Conservation (phyloP, 2,329 filamentous ascomycete species). For the Zasmidium citrigriseum region DNA sequence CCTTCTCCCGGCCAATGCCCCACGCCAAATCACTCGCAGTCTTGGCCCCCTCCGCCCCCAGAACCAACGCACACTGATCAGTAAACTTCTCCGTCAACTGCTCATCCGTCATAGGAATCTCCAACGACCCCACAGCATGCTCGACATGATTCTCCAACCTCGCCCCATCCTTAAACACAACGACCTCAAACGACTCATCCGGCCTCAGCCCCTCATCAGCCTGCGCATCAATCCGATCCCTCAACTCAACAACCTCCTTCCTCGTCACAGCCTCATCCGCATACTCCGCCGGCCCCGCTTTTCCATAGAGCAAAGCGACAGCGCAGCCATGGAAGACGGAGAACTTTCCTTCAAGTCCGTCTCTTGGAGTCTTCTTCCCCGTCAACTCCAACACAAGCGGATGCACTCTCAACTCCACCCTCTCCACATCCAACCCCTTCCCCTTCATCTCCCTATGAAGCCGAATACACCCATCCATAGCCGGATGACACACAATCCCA, state of each 20-base stretch:
- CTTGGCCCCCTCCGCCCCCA: conserved; percentile 38
- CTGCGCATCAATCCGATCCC: conserved; percentile 49
- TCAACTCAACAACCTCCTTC: conserved; percentile 41
- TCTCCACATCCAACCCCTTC: conserved; percentile 40
- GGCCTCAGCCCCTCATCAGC: conserved; percentile 43
- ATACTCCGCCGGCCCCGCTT: conserved; percentile 55
- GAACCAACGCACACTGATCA: conserved; percentile 46
- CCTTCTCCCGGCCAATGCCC: conserved; percentile 19
- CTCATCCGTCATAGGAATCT: conserved; percentile 49
- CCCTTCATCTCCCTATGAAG: conserved; percentile 42
- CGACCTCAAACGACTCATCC: conserved; percentile 45
- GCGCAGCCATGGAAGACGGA: conserved; percentile 58
- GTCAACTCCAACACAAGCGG: conserved; percentile 56
- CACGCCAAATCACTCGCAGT: conserved; percentile 27
- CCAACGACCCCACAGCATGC: conserved; percentile 54
- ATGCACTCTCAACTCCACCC: conserved; percentile 50
- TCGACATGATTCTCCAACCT: conserved; percentile 48
- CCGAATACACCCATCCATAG: conserved; percentile 55
- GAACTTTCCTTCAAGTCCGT: conserved; percentile 57
- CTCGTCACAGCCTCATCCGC: conserved; percentile 50
- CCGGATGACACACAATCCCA: conserved; percentile 59
- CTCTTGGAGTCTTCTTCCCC: conserved; percentile 51
- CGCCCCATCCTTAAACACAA: conserved; percentile 41
- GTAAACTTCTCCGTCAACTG: conserved; percentile 53
- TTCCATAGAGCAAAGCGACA: conserved; percentile 52